A percentile compares a stretch with the other conserved stretches of the same genome.
These are phyloP conservation scores for Zoysia japonica DNA, from an alignment of 176 grass and related monocot genomes.

Conservation along the genomic window DNA sequence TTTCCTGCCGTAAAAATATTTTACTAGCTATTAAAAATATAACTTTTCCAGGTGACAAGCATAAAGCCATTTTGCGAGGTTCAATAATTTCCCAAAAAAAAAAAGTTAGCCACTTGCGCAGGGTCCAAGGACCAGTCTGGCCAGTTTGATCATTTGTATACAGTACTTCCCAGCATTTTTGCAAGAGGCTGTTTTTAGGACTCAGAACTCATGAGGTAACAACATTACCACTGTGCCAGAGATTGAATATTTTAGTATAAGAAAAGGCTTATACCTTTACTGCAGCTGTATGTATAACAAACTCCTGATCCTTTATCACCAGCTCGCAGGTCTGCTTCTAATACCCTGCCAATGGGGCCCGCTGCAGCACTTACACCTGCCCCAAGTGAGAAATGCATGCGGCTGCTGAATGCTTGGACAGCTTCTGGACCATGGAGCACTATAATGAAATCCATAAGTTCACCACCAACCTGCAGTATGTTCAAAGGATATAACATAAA, in stretches of 20 bases:
- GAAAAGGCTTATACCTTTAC: constrained; percentile 65
- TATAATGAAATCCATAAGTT: constrained; percentile 85
- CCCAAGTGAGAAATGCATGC: constrained; percentile 82
- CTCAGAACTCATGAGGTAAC: too few relatives aligned
- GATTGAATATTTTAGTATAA: not conserved
- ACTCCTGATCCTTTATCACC: constrained; percentile 75
- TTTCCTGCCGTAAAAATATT: not conserved
- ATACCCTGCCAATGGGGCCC: constrained; percentile 80
- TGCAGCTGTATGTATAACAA: constrained; percentile 94
- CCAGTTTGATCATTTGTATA: too few relatives aligned
- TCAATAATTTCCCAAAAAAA: too few relatives aligned
- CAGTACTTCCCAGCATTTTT: too few relatives aligned
- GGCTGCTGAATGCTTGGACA: constrained; percentile 75
- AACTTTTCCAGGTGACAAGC: not conserved
- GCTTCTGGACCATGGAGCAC: constrained; percentile 71
- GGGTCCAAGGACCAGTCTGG: too few relatives aligned
- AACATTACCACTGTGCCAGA: too few relatives aligned
- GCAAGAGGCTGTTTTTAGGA: too few relatives aligned
- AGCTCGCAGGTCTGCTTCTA: constrained; percentile 85
- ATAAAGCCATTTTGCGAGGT: not conserved
- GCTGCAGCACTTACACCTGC: constrained; percentile 82
- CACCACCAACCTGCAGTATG: constrained; percentile 63
- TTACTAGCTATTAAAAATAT: not conserved
- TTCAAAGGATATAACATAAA: constrained; percentile 28
- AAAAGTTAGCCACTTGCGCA: too few relatives aligned